Evolutionary conservation across 1,284 basidiomycete genomes (phyloP), one percentile per base, ranked within the genome.

Genomic region (Ceratobasidium sp.): DNA sequence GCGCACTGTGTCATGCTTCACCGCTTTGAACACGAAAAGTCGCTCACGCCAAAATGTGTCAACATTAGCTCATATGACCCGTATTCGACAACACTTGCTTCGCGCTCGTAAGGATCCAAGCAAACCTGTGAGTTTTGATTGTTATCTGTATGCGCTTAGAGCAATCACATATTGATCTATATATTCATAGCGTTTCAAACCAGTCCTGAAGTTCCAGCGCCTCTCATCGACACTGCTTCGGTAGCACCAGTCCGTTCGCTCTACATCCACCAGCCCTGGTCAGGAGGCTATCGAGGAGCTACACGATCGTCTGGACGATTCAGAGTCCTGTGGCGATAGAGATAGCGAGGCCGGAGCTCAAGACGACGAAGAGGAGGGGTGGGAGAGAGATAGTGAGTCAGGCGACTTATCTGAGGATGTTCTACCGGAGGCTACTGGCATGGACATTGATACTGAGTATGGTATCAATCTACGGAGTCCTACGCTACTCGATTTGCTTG

Each of bases 1-100:
- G 77, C 80, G 82, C 3, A 85, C 85, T n/a, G 81, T 80, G 31
- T 86, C 84, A 8, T 82, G 78, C 1, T 82, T 86, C 60, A 84
- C 83, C 3, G 83, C 83, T 81, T 77, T 84, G 31, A 84, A 85
- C 73, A 80, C 81, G 54, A 82, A 35, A 17, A 54, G 63, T 11
- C 81, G 82, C 15, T 79, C 79, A 7, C 78, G 78, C 35, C 82
- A 84, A 68, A 76, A 81, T 15, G 76, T 80, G 8, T 66, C 68
- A 23, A 83, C 81, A 2, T 74, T 85, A 10, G 78, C 83, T 5
- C 77, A 82, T 45, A 82, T 84, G 82, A 82, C 75, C n/a, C 56
- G 63, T 1, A 64, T 78, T 31, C 56, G 68, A 10, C 77, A 78
- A 39, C 61, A 65, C 26, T 37, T 69, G 23, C 1, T 53, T 17